Evolutionary conservation across 805 yeast species (phyloP), one percentile per base, ranked within the genome.

Genomic region (Jamesozyma jinghongensis): DNA sequence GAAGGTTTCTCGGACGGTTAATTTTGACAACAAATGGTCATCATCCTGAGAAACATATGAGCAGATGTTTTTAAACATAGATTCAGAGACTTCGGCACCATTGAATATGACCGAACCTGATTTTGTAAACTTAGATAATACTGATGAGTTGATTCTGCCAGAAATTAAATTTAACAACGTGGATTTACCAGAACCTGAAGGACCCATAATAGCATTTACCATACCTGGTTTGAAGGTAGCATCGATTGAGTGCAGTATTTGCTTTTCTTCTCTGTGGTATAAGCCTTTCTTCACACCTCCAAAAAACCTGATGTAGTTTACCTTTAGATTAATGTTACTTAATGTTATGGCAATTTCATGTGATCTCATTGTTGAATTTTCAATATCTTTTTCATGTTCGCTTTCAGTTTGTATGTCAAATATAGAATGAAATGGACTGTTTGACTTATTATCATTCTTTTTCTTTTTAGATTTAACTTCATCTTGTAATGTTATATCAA

Each of bases 11-110:
- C 79, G 58, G 2, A 86, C 95, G 0, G 95, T 85, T 40, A 85
- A 64, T 6, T 77, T 68, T 1, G 90, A 74, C 32, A 84, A 62
- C 40, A 85, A 64, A 30, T 83, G 78, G 46, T 77, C 79, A 54
- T 85, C 95, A 48, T 81, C 85, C 54, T 85, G 95, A 5, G 84
- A 74, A 17, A 85, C 95, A 60, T 81, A 85, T 0, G 90, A 84
- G 38, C 90, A 71, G 19, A 75, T 50, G 27, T 69, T 61, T 36
- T 65, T 50, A 36, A 73, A 50, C 50, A 66, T 53, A 16, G 55
- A 42, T 13, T 52, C 51, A 2, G 68, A 57, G 7, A 73, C 63
- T 14, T 44, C 40, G n/a, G 54, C 51, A 35, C 53, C 66, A 46
- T 75, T 74, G 40, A 78, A 61, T 13, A 57, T 51, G 12, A 78